Conservation (phyloP, 257 asterid genomes). For the Forsythia viridissima region DNA sequence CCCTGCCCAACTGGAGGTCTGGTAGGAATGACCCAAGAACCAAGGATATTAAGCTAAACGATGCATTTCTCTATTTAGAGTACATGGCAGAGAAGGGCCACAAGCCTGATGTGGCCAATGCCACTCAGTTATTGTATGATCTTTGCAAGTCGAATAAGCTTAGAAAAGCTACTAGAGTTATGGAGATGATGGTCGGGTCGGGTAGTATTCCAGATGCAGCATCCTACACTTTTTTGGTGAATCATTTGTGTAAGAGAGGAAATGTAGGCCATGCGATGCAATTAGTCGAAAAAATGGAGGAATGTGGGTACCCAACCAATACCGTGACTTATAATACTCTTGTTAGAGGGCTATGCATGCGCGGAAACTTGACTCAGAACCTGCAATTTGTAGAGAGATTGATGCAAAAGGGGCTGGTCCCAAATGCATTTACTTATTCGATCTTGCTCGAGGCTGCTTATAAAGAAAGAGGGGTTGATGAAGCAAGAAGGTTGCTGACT, state of each 20-base stretch:
- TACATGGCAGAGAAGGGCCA: slow-evolving; percentile 79
- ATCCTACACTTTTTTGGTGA: slow-evolving; percentile 69
- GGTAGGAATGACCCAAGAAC: slow-evolving; percentile 61
- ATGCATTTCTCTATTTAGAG: slow-evolving; percentile 74
- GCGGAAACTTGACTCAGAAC: slow-evolving; percentile 64
- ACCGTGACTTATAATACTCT: slow-evolving; percentile 74
- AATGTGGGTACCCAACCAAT: slow-evolving; percentile 63
- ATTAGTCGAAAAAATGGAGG: slow-evolving; percentile 83
- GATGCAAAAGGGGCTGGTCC: slow-evolving; percentile 75
- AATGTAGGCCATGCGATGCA: slow-evolving; percentile 94
- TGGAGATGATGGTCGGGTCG: slow-evolving; percentile 79
- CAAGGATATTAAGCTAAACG: slow-evolving; percentile 56
- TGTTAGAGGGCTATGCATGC: slow-evolving; percentile 79
- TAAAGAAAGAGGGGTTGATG: slow-evolving; percentile 80
- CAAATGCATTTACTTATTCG: slow-evolving; percentile 83
- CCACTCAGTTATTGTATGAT: slow-evolving; percentile 75
- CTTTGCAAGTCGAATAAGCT: slow-evolving; percentile 73
- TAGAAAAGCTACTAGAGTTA: slow-evolving; percentile 74
- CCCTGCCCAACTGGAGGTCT: slow-evolving; percentile 79
- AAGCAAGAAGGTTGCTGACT: slow-evolving; percentile 70
- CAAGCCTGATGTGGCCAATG: slow-evolving; percentile 59
- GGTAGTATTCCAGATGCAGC: slow-evolving; percentile 73
- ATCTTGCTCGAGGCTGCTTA: slow-evolving; percentile 90
- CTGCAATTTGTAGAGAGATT: slow-evolving; percentile 64
- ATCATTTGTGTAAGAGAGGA: slow-evolving; percentile 71